Evolutionary conservation across 257 asterid species (phyloP).

Genomic region (Marsdenia floribunda): DNA sequence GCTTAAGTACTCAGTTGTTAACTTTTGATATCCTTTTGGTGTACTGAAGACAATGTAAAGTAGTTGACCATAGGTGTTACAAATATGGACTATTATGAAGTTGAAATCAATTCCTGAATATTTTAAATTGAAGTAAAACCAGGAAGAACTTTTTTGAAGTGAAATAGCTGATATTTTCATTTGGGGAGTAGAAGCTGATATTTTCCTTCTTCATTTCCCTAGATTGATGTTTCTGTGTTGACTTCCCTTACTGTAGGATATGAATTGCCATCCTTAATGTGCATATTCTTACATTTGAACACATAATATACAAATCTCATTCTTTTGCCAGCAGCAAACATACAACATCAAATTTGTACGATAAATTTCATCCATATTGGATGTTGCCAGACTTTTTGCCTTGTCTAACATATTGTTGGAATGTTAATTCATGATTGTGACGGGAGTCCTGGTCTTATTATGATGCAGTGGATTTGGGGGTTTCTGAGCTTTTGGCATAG

Average conservation of each 20-base stretch:
- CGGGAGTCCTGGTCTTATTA: not conserved
- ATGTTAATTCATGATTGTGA: not conserved
- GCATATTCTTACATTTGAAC: not conserved
- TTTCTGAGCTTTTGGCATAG: constrained; percentile 78
- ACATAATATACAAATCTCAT: not conserved
- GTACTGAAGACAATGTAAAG: no score
- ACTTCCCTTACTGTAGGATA: not conserved
- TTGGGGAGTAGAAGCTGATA: not conserved
- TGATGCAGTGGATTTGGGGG: constrained; percentile 73
- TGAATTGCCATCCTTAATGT: not conserved
- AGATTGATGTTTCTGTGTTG: not conserved
- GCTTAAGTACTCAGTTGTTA: no score
- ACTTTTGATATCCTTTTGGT: no score
- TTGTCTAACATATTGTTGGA: not conserved
- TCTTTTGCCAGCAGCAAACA: not conserved
- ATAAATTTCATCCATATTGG: not conserved
- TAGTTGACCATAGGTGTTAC: not conserved
- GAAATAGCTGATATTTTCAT: not conserved
- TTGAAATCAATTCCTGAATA: not conserved
- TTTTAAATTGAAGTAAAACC: not conserved
- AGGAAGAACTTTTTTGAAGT: not conserved
- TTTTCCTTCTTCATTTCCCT: not conserved
- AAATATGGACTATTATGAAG: not conserved
- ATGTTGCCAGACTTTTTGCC: no score
- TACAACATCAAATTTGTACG: not conserved